Base-by-base conservation (phyloP, 139 green algal species). In the Eudorina sp. region DNA sequence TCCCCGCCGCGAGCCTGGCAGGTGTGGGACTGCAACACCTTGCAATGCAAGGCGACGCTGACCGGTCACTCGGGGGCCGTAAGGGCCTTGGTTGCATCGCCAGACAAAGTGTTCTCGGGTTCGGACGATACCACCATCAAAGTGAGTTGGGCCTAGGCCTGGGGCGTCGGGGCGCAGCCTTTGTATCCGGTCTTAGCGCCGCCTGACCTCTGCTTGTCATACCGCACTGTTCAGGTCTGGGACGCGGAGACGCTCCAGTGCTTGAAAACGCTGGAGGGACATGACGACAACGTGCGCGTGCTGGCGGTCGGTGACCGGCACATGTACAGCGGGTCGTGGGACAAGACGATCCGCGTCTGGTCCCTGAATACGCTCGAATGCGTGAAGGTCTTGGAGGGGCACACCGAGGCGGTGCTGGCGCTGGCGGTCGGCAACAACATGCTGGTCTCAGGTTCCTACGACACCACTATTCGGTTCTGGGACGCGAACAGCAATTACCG, bases 211-310 rank as follows among this genome's bases (percentile, higher is more conserved):
- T n/a, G n/a, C n/a, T n/a, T n/a, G n/a, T n/a, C n/a, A n/a, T n/a
- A n/a, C n/a, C n/a, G n/a, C n/a, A n/a, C n/a, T n/a, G n/a, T n/a
- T 31, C 89, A 95, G 89, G 96, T 97, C 38, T 99, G 97, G 97
- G 95, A 98, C 68, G 92, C 86, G 11, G 36, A 75, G 45, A 96
- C 92, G 21, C 92, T 98, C n/a, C 92, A 94, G 73, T 99, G 97
- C 93, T 62, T 98, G 45, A 92, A 93, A 62, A 97, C 93, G 38
- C 92, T 99, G 64, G 86, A 96, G 82, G 97, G 97, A 6, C 97
- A 99, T 90, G 95, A 97, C 55, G 97, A 98, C 92, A 99, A 99
- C 66, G 97, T 99, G 76, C 94, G 97, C 0, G 97, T 99, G 89
- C 93, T 99, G 82, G 94, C 94, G 2, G 94, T 96, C 4, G 94